These are phyloP conservation scores for Aspergillus heteromorphus DNA, from an alignment of 495 filamentous ascomycete species.

Conservation along the genomic window DNA sequence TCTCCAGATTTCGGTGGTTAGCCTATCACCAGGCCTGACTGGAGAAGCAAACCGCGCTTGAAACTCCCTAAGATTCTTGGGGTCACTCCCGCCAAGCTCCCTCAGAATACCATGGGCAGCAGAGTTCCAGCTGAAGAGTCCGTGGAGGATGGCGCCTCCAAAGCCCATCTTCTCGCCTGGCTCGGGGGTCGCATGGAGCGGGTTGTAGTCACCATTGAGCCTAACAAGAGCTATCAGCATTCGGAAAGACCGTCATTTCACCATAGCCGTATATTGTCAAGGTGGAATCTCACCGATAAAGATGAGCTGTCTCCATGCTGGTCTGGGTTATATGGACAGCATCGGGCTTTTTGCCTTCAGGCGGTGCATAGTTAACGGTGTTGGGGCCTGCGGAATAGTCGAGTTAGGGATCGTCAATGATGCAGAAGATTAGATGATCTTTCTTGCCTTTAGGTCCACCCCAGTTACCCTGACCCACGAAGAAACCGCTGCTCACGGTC, in stretches of 20 bases:
- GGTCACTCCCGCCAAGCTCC: constrained; percentile 67
- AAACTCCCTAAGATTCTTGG: constrained; percentile 75
- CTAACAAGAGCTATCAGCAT: constrained; percentile 21
- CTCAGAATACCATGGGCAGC: constrained; percentile 70
- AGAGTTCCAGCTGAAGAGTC: constrained; percentile 78
- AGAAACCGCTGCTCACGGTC: constrained; percentile 65
- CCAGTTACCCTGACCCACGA: constrained; percentile 80
- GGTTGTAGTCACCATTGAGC: constrained; percentile 89
- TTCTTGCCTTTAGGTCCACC: constrained; percentile 75
- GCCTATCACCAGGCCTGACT: constrained; percentile 63
- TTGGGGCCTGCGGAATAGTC: constrained; percentile 48
- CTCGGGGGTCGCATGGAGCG: constrained; percentile 77
- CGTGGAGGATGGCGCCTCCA: constrained; percentile 83
- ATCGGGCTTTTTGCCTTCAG: constrained; percentile 67
- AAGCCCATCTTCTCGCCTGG: constrained; percentile 87
- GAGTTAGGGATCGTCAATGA: not conserved
- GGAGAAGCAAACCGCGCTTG: constrained; percentile 83
- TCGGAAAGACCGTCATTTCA: not conserved
- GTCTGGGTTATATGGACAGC: constrained; percentile 64
- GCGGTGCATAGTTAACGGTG: constrained; percentile 68
- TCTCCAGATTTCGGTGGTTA: constrained; percentile 46
- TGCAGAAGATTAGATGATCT: not conserved
- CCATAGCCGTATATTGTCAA: not conserved
- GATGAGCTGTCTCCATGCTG: constrained; percentile 60
- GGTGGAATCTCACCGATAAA: constrained; percentile 51